These are phyloP conservation scores for Carex kokanica DNA, from an alignment of 176 grass and related monocot species.

Conservation along the genomic window DNA sequence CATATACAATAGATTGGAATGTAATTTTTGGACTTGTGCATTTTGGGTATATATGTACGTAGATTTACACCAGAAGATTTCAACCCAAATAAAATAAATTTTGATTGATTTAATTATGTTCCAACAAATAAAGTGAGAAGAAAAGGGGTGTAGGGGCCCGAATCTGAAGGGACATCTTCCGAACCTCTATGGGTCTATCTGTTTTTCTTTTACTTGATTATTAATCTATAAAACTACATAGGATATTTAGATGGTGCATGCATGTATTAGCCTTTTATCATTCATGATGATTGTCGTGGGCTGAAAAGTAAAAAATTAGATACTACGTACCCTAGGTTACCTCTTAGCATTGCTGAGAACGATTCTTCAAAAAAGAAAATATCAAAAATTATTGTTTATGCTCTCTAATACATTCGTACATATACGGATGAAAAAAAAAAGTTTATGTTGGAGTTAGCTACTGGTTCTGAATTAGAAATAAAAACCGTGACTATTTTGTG, in stretches of 20 bases:
- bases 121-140: neutral
- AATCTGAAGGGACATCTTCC: neutral
- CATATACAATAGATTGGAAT: too few species aligned
- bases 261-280: conserved; percentile 1
- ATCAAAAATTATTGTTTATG: neutral
- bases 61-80: too few species aligned
- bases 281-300: neutral
- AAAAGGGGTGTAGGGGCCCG: neutral
- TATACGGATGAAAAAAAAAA: neutral
- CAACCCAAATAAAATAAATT: too few species aligned
- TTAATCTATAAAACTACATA: neutral
- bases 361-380: neutral
- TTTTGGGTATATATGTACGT: neutral
- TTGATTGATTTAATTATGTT: neutral
- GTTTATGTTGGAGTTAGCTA: neutral
- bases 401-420: neutral
- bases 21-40: too few species aligned
- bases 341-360: neutral
- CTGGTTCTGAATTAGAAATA: neutral
- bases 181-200: neutral
- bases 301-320: neutral
- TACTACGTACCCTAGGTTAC: neutral
- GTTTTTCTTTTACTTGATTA: neutral
- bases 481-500: neutral
- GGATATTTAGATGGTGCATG: neutral